A percentile compares a stretch with the other conserved stretches of the same genome.
Evolutionary conservation across 768 basidiomycete species (phyloP).

Genomic region (Suillus brevipes): DNA sequence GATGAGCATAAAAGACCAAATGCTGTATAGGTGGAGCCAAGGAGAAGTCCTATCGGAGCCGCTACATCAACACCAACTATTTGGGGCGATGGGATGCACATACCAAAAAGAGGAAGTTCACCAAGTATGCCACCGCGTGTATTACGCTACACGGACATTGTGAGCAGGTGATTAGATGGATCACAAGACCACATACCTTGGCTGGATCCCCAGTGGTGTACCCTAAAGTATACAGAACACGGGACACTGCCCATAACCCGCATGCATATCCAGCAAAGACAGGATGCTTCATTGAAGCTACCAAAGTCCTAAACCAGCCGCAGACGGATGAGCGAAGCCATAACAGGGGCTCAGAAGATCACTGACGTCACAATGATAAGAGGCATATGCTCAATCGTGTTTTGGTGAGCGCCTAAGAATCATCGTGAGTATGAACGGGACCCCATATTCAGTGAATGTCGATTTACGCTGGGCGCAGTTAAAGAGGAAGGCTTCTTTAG

Average conservation of each 20-base stretch:
- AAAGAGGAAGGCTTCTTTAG: conserved; percentile 30
- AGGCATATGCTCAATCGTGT: conserved; percentile 45
- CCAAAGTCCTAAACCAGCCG: conserved; percentile 31
- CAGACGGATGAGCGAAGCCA: not conserved
- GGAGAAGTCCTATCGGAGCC: conserved; percentile 14
- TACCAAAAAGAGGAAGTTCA: conserved; percentile 14
- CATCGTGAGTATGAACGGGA: not conserved
- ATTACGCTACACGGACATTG: conserved; percentile 12
- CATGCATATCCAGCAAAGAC: conserved; percentile 35
- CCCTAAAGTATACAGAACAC: conserved; percentile 43
- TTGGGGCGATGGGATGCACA: conserved; percentile 6
- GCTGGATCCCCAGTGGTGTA: conserved; percentile 41
- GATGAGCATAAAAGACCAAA: conserved; percentile 13
- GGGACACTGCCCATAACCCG: conserved; percentile 37
- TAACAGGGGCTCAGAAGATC: too few relatives aligned
- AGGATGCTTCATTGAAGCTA: conserved; percentile 38
- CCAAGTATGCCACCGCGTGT: conserved; percentile 18
- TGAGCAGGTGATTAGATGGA: not conserved
- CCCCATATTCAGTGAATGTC: not conserved
- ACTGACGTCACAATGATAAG: conserved; percentile 16
- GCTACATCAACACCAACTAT: not conserved
- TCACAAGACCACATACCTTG: conserved; percentile 29
- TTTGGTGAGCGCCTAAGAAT: conserved; percentile 32
- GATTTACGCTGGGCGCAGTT: conserved; percentile 35
- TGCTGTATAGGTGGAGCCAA: conserved; percentile 18